Evolutionary conservation across 495 filamentous ascomycete species (phyloP).

Genomic region (Neurospora sp.): DNA sequence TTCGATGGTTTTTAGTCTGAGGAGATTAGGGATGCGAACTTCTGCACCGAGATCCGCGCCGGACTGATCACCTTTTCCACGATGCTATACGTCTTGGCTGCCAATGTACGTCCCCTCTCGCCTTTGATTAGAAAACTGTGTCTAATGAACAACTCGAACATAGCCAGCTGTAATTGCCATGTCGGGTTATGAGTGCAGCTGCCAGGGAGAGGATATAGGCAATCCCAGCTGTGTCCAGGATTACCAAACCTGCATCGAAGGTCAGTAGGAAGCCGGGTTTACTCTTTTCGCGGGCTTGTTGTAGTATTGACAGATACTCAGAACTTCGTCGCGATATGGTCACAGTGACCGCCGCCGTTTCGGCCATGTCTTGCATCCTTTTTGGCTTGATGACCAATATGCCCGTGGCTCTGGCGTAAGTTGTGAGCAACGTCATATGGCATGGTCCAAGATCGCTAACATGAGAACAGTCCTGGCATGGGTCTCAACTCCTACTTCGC

Average conservation of each 20-base stretch:
- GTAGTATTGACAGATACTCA: constrained; percentile 10
- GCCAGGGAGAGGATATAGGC: not conserved
- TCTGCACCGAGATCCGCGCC: constrained; percentile 71
- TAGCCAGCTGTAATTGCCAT: constrained; percentile 57
- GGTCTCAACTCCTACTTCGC: constrained; percentile 74
- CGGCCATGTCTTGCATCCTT: constrained; percentile 40
- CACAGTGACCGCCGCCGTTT: constrained; percentile 66
- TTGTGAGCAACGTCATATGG: constrained; percentile 24
- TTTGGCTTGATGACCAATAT: constrained; percentile 47
- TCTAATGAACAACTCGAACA: not conserved
- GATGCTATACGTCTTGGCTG: constrained; percentile 71
- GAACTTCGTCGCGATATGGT: constrained; percentile 66
- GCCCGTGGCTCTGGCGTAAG: constrained; percentile 46
- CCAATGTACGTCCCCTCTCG: constrained; percentile 39
- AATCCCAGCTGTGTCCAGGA: constrained; percentile 22
- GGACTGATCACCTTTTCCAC: constrained; percentile 77
- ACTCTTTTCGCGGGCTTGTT: not conserved
- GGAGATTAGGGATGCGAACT: constrained; percentile 45
- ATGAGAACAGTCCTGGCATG: constrained; percentile 56
- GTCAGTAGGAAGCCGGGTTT: not conserved
- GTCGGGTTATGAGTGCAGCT: constrained; percentile 36
- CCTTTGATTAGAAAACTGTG: constrained; percentile 15
- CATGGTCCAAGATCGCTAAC: constrained; percentile 10
- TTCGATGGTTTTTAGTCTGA: constrained; percentile 40
- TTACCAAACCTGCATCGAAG: not conserved